Base-by-base conservation (phyloP, 2,329 filamentous ascomycete genomes). In the Didymella segeticola region DNA sequence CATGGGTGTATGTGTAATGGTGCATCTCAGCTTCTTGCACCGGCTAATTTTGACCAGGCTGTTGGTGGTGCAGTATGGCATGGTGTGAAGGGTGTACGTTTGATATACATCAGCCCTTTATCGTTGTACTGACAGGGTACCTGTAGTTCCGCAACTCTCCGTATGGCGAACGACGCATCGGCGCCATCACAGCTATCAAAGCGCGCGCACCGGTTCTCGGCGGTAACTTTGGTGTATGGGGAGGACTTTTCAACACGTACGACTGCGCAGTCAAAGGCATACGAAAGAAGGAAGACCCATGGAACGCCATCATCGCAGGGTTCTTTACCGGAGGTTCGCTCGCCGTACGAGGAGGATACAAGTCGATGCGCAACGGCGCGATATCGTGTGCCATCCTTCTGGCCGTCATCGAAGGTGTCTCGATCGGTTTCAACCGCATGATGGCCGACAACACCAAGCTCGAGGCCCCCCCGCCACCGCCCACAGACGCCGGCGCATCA, bases 201-300 rank as follows among this genome's bases (percentile, higher is more conserved):
- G 93, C 95, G 73, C 89, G 95, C 73, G 95, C 95, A 34, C 95
- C 95, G 2, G 93, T 98, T 27, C 85, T 98, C 41, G 95, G 95
- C 71, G 95, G 95, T 70, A 99, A 99, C 82, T 99, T 98, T 69
- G 93, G 93, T 69, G 91, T 96, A 52, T 98, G 95, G 93, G 93
- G 95, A 73, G 95, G 95, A 63, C 81, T 98, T 53, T 98, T 98
- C 83, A 91, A 88, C 68, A 96, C 91, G 58, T 98, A 93, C 72
- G 95, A 99, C 80, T 99, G 95, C 81, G 90, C 93, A 19, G 90
- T 97, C 58, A 99, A 98, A 83, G 93, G 93, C 53, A 81, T 82
- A 63, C 70, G 92, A 62, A 91, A 95, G 83, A 98, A 97, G 87
- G 95, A 99, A 77, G 95, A 98, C 75, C 92, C 95, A 12, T 98